A percentile compares a stretch with the other conserved stretches of the same genome.
Evolutionary conservation across 306 rosid species (phyloP).

Genomic region (Malus fusca): DNA sequence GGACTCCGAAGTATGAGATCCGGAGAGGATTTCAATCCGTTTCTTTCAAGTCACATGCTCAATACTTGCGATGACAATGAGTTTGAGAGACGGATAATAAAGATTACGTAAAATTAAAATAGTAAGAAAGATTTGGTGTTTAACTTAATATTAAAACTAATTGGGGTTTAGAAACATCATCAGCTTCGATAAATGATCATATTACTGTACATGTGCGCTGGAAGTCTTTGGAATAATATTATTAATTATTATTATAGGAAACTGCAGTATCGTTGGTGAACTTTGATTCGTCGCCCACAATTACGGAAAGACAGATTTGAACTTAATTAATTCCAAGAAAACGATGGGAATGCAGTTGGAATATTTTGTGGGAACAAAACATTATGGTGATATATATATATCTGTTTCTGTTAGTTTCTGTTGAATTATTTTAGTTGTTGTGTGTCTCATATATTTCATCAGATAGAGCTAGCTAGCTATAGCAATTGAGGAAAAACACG

Average conservation of each 20-base stretch:
- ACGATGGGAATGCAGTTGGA: slow-evolving; percentile 3
- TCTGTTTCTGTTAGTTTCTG: background rate
- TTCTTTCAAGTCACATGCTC: slow-evolving; percentile 10
- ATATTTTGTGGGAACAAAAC: background rate
- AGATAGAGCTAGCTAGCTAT: background rate
- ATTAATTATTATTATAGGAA: background rate
- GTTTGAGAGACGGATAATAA: background rate
- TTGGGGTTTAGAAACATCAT: background rate
- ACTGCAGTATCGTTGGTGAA: too few species aligned
- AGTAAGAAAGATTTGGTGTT: background rate
- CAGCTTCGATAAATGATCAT: slow-evolving; percentile 7
- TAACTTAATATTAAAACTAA: background rate
- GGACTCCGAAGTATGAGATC: too few species aligned
- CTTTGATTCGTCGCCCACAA: too few species aligned
- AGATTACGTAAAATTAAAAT: background rate
- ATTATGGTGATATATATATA: too few species aligned
- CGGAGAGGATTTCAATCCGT: background rate
- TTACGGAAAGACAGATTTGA: too few species aligned
- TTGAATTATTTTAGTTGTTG: background rate
- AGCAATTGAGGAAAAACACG: background rate
- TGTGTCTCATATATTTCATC: background rate
- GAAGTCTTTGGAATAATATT: background rate
- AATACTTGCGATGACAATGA: background rate
- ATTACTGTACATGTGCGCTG: background rate
- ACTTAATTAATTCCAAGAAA: slow-evolving; percentile 3